Percentiles rank a stretch among this genome's conserved stretches.
phyloP scores from a whole-genome alignment of 257 asterid species.

The Rubia yunnanensis region DNA sequence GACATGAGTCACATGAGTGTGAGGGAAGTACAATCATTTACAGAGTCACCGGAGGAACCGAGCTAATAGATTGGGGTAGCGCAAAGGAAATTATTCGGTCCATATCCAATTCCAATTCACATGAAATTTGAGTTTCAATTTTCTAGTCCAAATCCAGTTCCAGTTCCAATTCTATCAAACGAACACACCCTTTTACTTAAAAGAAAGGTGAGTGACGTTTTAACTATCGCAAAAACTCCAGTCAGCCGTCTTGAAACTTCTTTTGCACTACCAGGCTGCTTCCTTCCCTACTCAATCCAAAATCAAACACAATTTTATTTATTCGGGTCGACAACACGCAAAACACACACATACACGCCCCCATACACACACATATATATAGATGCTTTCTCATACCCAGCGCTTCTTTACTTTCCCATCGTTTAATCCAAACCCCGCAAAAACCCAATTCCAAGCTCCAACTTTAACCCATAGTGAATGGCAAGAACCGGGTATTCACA shows the following conservation, averaged over 20 bases:
- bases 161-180: too few relatives aligned
- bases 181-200: too few relatives aligned
- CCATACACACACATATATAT: background rate
- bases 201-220: too few relatives aligned
- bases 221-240: background rate
- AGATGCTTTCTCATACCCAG: background rate
- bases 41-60: too few relatives aligned
- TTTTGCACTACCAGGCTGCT: background rate
- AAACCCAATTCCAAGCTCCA: background rate
- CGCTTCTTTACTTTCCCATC: background rate
- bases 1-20: too few relatives aligned
- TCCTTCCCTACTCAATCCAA: background rate
- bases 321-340: background rate
- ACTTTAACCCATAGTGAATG: background rate
- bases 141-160: too few relatives aligned
- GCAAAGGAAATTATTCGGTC: too few relatives aligned
- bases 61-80: too few relatives aligned
- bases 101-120: too few relatives aligned
- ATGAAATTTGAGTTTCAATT: too few relatives aligned
- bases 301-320: background rate
- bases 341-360: background rate
- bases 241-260: conserved; percentile 1
- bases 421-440: background rate
- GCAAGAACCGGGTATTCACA: conserved; percentile 1
- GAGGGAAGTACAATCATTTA: too few relatives aligned